phyloP scores from a whole-genome alignment of 176 grass and related monocot species.

The Hsuehochloa calcarea region DNA sequence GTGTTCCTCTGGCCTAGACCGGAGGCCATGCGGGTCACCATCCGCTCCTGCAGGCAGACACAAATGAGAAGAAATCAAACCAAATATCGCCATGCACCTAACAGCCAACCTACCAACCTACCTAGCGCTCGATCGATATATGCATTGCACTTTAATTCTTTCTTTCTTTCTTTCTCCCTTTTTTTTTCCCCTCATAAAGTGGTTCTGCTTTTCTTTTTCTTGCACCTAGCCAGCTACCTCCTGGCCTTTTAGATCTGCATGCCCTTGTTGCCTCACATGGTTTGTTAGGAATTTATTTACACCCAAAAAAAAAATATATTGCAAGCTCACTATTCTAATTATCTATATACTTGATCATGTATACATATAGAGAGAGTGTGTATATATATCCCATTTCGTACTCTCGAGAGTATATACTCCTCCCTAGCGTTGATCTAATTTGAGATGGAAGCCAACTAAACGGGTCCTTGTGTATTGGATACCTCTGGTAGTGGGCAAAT shows the following conservation, averaged over 20 bases:
- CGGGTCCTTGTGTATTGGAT: no score
- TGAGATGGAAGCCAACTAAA: no score
- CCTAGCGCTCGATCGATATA: neutral
- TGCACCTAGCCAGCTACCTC: neutral
- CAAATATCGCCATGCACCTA: neutral
- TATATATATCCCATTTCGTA: neutral
- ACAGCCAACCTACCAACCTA: neutral
- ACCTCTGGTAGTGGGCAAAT: no score
- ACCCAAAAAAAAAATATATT: neutral
- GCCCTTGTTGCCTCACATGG: neutral
- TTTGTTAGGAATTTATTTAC: neutral
- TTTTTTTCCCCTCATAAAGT: slow-evolving; percentile 12
- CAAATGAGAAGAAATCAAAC: neutral
- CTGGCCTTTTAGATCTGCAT: neutral
- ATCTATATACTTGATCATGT: neutral
- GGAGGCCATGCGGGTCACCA: neutral
- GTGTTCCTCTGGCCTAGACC: neutral
- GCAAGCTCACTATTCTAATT: neutral
- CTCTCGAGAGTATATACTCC: no score
- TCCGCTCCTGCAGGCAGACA: neutral
- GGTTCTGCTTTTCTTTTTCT: neutral
- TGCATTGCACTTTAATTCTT: neutral
- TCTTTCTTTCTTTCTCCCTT: neutral
- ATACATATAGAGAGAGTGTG: neutral
- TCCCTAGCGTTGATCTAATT: no score